A percentile compares a stretch with the other conserved stretches of the same genome.
Conservation (phyloP, 176 grass and related monocot genomes). For the Phoenix roebelenii region DNA sequence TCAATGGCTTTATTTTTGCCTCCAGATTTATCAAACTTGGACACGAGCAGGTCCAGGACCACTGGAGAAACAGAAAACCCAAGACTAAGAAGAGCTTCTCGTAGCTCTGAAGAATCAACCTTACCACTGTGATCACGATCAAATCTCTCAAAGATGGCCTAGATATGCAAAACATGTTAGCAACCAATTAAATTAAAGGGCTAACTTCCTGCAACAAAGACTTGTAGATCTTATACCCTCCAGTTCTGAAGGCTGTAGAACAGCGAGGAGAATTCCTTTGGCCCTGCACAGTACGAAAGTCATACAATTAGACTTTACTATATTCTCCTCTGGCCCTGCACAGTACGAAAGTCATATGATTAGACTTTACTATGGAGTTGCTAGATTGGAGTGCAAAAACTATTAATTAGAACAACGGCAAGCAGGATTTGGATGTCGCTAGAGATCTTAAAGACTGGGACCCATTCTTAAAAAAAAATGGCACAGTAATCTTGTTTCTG, state of each 20-base stretch:
- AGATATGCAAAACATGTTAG: conserved; percentile 14
- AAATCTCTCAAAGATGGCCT: conserved; percentile 84
- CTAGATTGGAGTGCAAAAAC: too few species aligned
- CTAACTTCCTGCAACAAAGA: background rate
- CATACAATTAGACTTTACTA: too few species aligned
- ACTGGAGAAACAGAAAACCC: conserved; percentile 79
- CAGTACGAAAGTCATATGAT: background rate
- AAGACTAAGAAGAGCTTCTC: conserved; percentile 73
- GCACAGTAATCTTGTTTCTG: too few species aligned
- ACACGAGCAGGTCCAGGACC: conserved; percentile 82
- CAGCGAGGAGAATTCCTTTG: conserved; percentile 79
- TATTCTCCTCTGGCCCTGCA: conserved; percentile 65
- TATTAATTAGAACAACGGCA: too few species aligned
- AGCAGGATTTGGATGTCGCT: too few species aligned
- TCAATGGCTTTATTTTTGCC: conserved; percentile 73
- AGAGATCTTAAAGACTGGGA: too few species aligned
- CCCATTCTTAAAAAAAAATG: too few species aligned
- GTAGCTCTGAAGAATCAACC: conserved; percentile 75
- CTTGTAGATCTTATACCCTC: conserved; percentile 43
- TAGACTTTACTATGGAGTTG: too few species aligned
- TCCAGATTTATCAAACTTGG: conserved; percentile 93
- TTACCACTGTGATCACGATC: conserved; percentile 85
- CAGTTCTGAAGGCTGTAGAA: conserved; percentile 98
- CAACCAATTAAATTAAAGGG: background rate
- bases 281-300: conserved; percentile 34